Evolutionary conservation across 768 basidiomycete genomes (phyloP).

Genomic region (Fomitopsis pulvina): DNA sequence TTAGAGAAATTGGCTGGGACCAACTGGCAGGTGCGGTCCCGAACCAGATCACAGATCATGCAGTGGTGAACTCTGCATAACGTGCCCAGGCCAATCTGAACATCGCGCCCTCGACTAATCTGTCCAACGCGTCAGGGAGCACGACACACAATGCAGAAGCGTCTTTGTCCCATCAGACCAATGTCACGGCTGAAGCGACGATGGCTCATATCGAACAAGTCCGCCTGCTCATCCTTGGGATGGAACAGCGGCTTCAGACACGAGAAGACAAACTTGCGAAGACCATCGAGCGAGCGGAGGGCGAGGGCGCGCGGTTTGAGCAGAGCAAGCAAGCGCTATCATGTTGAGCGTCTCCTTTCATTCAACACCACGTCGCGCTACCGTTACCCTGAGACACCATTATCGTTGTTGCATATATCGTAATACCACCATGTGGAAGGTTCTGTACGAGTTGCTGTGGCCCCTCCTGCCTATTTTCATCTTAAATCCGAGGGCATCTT

Average conservation of each 20-base stretch:
- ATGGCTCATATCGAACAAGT: conserved; percentile 64
- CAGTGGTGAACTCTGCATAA: no score
- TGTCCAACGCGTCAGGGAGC: conserved; percentile 22
- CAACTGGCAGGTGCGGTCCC: conserved; percentile 67
- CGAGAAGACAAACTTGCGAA: conserved; percentile 58
- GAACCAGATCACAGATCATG: not conserved
- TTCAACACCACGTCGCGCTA: not conserved
- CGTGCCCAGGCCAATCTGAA: conserved; percentile 27
- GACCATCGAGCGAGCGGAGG: conserved; percentile 53
- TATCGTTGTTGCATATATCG: not conserved
- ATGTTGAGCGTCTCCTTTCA: not conserved
- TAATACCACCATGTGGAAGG: no score
- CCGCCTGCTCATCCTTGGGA: conserved; percentile 61
- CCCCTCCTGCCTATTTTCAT: no score
- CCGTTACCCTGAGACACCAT: not conserved
- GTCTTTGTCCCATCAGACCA: not conserved
- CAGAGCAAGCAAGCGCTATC: conserved; percentile 33
- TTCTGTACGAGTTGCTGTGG: no score
- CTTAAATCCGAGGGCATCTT: no score
- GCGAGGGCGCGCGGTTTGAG: conserved; percentile 50
- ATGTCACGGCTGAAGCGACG: conserved; percentile 32
- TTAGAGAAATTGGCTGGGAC: conserved; percentile 65
- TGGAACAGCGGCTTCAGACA: conserved; percentile 63
- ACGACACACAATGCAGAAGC: no score
- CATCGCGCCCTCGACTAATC: conserved; percentile 28